phyloP scores from a whole-genome alignment of 345 rosid genomes.

The Pseudoturritis turrita region DNA sequence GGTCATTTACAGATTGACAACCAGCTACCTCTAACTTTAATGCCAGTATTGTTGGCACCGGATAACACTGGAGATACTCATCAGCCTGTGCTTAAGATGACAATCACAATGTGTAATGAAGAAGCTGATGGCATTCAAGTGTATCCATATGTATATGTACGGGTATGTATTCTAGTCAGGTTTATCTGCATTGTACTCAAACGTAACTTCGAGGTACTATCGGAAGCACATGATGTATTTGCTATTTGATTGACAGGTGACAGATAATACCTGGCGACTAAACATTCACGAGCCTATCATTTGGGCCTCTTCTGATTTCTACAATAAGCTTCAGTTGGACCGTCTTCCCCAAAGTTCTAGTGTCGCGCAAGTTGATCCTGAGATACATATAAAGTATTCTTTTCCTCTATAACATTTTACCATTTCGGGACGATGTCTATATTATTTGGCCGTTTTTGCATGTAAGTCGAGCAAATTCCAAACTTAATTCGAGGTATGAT shows the following conservation, averaged over 20 bases:
- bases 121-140: constrained; percentile 73
- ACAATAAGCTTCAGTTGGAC: constrained; percentile 73
- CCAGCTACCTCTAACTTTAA: constrained; percentile 87
- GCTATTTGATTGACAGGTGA: constrained; percentile 51
- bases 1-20: constrained; percentile 91
- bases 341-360: constrained; percentile 68
- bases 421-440: neutral
- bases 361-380: constrained; percentile 88
- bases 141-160: constrained; percentile 78
- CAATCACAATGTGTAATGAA: constrained; percentile 71
- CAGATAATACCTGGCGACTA: constrained; percentile 82
- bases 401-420: neutral
- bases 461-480: constrained; percentile 2
- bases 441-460: constrained; percentile 4
- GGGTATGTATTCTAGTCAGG: constrained; percentile 51
- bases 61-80: constrained; percentile 63
- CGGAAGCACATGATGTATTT: constrained; percentile 9
- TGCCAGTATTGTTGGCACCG: constrained; percentile 92
- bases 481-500: neutral
- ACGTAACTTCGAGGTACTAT: constrained; percentile 1
- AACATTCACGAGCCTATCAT: constrained; percentile 94
- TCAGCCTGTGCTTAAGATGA: constrained; percentile 94
- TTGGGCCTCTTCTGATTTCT: constrained; percentile 85
- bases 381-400: constrained; percentile 81
- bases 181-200: constrained; percentile 2